phyloP scores from a whole-genome alignment of 2,329 filamentous ascomycete genomes.

The Nemania sp. region DNA sequence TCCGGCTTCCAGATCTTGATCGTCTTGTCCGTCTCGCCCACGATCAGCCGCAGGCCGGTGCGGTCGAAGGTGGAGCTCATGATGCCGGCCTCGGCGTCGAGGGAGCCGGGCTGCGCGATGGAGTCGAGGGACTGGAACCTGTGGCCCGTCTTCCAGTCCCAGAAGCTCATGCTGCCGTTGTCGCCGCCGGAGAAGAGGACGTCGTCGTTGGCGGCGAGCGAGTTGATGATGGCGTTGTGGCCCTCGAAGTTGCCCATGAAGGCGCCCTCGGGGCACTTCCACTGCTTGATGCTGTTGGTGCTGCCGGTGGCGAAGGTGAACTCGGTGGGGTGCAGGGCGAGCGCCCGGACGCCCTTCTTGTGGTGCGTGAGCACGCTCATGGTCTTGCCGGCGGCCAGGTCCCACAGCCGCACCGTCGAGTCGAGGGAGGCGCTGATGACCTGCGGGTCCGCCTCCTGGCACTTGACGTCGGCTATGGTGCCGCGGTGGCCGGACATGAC shows the following conservation, averaged over 20 bases:
- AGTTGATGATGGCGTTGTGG: constrained; percentile 96
- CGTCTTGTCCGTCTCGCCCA: constrained; percentile 95
- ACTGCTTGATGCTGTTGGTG: constrained; percentile 95
- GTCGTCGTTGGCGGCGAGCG: constrained; percentile 88
- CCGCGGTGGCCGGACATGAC: constrained; percentile 89
- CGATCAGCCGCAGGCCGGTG: constrained; percentile 86
- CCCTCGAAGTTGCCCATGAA: constrained; percentile 99
- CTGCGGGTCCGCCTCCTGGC: constrained; percentile 95
- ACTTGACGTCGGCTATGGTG: constrained; percentile 86
- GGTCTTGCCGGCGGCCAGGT: constrained; percentile 92
- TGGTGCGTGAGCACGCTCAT: constrained; percentile 97
- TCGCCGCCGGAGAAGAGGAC: constrained; percentile 94
- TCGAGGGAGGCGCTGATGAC: constrained; percentile 94
- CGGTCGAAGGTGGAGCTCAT: constrained; percentile 93
- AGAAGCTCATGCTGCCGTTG: constrained; percentile 96
- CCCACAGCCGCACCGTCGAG: constrained; percentile 89
- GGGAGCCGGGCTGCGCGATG: constrained; percentile 87
- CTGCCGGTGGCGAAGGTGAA: constrained; percentile 96
- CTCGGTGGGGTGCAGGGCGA: constrained; percentile 85
- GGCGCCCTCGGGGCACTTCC: constrained; percentile 96
- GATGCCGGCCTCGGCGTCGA: constrained; percentile 92
- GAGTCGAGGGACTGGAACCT: constrained; percentile 89
- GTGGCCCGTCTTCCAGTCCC: constrained; percentile 98
- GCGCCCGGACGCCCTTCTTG: constrained; percentile 91
- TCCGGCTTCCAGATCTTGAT: constrained; percentile 99